These are phyloP conservation scores for Phascolomyces articulosus DNA, from an alignment of 371 early-diverging fungal species.

Conservation along the genomic window DNA sequence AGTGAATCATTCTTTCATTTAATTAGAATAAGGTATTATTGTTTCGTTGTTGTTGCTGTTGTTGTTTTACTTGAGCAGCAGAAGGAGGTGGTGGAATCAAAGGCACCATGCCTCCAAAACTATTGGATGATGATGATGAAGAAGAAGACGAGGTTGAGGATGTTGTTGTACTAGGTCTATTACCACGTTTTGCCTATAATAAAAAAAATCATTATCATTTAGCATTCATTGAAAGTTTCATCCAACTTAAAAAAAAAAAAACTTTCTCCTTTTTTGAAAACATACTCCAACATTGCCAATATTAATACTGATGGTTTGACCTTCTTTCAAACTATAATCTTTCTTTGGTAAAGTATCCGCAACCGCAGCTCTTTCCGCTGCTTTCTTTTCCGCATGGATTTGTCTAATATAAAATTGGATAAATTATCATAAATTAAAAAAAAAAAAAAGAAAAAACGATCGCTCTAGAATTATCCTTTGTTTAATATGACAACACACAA, in stretches of 20 bases:
- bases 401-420: conserved; percentile 57
- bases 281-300: conserved; percentile 67
- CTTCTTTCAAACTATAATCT: conserved; percentile 87
- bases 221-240: too few species aligned
- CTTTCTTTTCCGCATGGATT: conserved; percentile 59
- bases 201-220: background rate
- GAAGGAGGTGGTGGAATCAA: conserved; percentile 58
- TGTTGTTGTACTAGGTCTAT: background rate
- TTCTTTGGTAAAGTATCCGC: conserved; percentile 59
- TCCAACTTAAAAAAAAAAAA: too few species aligned
- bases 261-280: background rate
- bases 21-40: conserved; percentile 13
- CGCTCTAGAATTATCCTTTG: too few species aligned
- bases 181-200: conserved; percentile 10
- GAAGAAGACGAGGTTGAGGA: background rate
- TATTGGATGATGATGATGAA: background rate
- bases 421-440: too few species aligned
- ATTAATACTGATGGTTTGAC: conserved; percentile 81
- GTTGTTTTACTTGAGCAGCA: conserved; percentile 55
- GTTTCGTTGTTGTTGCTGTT: conserved; percentile 35
- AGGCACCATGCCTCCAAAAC: conserved; percentile 34
- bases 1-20: too few species aligned
- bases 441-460: too few species aligned
- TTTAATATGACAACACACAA: too few species aligned
- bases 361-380: conserved; percentile 48